Evolutionary conservation across 208 protist species (phyloP).

Genomic region (Crithidia bombi): DNA sequence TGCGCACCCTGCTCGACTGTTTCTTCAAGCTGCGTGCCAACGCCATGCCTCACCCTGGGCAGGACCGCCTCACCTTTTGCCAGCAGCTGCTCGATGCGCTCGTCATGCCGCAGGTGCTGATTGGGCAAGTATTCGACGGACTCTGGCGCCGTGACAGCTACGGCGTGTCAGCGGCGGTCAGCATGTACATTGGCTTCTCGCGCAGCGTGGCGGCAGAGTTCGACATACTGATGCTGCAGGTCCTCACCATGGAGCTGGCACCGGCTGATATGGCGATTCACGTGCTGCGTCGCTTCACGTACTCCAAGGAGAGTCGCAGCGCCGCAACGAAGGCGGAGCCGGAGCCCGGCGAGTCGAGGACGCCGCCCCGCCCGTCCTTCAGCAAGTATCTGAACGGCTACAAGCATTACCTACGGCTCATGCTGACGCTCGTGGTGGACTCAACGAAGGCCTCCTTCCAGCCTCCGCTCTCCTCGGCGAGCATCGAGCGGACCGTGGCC

Average conservation of each 20-base stretch:
- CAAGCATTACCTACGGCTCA: slow-evolving; percentile 54
- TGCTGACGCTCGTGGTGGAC: slow-evolving; percentile 66
- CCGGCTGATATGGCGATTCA: slow-evolving; percentile 62
- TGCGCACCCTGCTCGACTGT: slow-evolving; percentile 34
- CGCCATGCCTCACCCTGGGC: slow-evolving; percentile 8
- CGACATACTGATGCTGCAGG: slow-evolving; percentile 69
- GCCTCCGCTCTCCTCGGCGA: slow-evolving; percentile 18
- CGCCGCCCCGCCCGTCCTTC: background rate
- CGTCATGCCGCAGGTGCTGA: slow-evolving; percentile 80
- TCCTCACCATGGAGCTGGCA: slow-evolving; percentile 56
- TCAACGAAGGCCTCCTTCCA: slow-evolving; percentile 36
- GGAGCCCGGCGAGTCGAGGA: slow-evolving; percentile 1
- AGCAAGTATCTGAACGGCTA: slow-evolving; percentile 28
- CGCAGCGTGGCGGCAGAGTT: slow-evolving; percentile 34
- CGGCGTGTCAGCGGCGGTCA: slow-evolving; percentile 31
- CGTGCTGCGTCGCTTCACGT: slow-evolving; percentile 73
- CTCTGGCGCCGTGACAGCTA: slow-evolving; percentile 64
- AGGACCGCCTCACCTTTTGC: slow-evolving; percentile 22
- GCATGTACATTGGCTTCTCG: slow-evolving; percentile 40
- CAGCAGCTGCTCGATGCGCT: slow-evolving; percentile 66
- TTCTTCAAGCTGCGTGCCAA: slow-evolving; percentile 27
- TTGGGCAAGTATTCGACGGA: slow-evolving; percentile 52
- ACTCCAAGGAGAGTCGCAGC: slow-evolving; percentile 6
- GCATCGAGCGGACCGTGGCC: slow-evolving; percentile 36
- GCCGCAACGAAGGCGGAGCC: background rate